Evolutionary conservation across 129 eudicot species (phyloP).

Genomic region (Chrysanthemum lavandulifolium): DNA sequence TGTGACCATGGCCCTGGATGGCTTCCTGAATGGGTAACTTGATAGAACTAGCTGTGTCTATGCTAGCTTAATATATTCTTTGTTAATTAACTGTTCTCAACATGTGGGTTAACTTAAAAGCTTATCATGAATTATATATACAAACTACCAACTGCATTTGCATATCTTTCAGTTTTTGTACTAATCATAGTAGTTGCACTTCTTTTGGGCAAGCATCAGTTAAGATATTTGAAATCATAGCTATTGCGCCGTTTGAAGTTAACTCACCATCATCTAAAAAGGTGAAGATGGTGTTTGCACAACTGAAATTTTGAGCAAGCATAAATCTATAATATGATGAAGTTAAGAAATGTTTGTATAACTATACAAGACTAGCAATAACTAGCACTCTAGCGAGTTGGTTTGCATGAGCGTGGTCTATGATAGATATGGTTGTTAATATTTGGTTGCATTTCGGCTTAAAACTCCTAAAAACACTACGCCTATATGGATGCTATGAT

Average conservation of each 20-base stretch:
- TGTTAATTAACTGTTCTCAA: background rate
- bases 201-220: too few relatives aligned
- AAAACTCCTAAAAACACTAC: too few relatives aligned
- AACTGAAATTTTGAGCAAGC: background rate
- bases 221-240: too few relatives aligned
- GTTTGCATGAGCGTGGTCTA: background rate
- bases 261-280: background rate
- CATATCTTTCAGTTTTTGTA: background rate
- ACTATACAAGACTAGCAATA: too few relatives aligned
- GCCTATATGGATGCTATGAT: too few relatives aligned
- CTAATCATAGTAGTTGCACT: conserved; percentile 8
- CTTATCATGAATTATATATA: background rate
- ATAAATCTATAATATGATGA: background rate
- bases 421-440: background rate
- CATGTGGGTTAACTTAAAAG: conserved; percentile 8
- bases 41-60: background rate
- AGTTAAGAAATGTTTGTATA: too few relatives aligned
- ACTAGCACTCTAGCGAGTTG: too few relatives aligned
- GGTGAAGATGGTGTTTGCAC: background rate
- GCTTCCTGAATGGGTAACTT: conserved; percentile 78
- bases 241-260: background rate
- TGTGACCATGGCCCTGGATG: conserved; percentile 93
- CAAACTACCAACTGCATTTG: conserved; percentile 1
- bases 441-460: background rate
- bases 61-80: background rate